Percentiles rank a stretch among this genome's conserved stretches.
Evolutionary conservation across 345 rosid species (phyloP).

Genomic region (Eucalyptus regnans): DNA sequence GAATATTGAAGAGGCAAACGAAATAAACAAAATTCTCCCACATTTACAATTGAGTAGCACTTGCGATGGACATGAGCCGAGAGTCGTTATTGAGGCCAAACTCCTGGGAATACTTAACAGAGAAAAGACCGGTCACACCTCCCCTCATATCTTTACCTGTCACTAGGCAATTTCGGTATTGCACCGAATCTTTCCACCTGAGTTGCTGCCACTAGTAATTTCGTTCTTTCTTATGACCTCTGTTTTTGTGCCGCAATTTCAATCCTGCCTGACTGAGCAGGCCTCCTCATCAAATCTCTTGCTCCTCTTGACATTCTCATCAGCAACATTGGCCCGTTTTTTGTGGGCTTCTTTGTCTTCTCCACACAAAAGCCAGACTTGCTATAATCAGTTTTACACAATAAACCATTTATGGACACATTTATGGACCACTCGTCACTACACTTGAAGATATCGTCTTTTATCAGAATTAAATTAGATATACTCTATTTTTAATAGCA

Average conservation of each 20-base stretch:
- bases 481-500: neutral
- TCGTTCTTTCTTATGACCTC: neutral
- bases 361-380: slow-evolving; percentile 3
- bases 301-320: slow-evolving; percentile 25
- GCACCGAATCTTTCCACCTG: neutral
- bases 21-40: neutral
- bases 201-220: neutral
- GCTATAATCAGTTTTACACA: neutral
- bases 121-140: neutral
- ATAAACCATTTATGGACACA: neutral
- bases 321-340: slow-evolving; percentile 4
- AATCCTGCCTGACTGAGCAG: neutral
- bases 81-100: neutral
- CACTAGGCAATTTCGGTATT: neutral
- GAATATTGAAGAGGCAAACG: neutral
- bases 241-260: neutral
- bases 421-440: neutral
- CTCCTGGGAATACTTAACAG: neutral
- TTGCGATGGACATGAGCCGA: neutral
- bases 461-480: neutral
- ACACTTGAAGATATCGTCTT: neutral
- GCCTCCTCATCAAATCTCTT: slow-evolving; percentile 30
- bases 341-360: slow-evolving; percentile 36
- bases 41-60: neutral
- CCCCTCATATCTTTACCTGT: neutral